phyloP scores from a whole-genome alignment of 192 early-diverging fungal species.

The Neocallimastix lanati region DNA sequence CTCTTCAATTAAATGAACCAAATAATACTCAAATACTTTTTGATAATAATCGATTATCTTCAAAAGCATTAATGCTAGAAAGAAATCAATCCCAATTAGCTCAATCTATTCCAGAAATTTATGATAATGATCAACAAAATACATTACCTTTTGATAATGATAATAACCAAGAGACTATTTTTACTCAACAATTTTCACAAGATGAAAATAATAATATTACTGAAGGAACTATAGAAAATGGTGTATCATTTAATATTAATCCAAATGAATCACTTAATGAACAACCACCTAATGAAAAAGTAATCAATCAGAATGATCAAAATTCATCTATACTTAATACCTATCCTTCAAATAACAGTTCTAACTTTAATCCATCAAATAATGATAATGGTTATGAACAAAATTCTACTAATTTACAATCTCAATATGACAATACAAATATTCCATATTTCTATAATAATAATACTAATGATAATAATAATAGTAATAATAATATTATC shows the following conservation, averaged over 20 bases:
- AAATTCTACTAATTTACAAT: neutral
- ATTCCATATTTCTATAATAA: too few relatives aligned
- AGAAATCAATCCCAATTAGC: neutral
- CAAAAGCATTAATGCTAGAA: neutral
- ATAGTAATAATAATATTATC: neutral
- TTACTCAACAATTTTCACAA: too few relatives aligned
- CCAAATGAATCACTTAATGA: neutral
- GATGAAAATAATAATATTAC: neutral
- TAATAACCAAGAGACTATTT: too few relatives aligned
- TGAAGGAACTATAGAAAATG: neutral
- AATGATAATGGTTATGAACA: neutral
- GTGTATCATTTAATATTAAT: neutral
- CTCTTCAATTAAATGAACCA: neutral
- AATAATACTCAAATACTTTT: neutral
- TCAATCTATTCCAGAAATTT: neutral
- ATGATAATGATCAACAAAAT: neutral
- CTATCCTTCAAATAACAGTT: neutral
- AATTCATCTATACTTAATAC: neutral
- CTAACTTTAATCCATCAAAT: neutral
- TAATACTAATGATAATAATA: neutral
- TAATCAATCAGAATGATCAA: neutral
- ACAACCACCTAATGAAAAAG: neutral
- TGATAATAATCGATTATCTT: neutral
- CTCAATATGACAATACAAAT: neutral
- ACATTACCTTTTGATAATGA: neutral